A percentile compares a stretch with the other conserved stretches of the same genome.
These are phyloP conservation scores for Leccinum truebloodii DNA, from an alignment of 768 basidiomycete species.

Conservation along the genomic window DNA sequence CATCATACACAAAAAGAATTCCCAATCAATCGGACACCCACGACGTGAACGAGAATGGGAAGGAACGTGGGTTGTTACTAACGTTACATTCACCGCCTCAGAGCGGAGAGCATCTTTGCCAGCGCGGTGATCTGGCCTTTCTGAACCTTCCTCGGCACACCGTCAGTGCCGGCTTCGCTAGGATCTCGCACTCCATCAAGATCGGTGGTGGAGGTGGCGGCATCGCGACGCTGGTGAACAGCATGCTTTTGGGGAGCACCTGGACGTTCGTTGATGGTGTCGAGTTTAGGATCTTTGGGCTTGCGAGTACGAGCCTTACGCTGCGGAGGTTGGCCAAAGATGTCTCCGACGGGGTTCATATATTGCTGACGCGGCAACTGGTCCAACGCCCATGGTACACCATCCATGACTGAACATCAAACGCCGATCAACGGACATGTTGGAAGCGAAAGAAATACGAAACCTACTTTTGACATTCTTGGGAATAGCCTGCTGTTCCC, in stretches of 20 bases:
- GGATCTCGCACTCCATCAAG: constrained; percentile 41
- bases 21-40: constrained; percentile 14
- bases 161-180: constrained; percentile 33
- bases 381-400: constrained; percentile 74
- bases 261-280: constrained; percentile 76
- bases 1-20: constrained; percentile 20
- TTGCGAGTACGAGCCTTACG: constrained; percentile 71
- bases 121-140: constrained; percentile 88
- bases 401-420: constrained; percentile 59
- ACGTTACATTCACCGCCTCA: constrained; percentile 55
- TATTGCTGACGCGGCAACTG: constrained; percentile 69
- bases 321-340: constrained; percentile 54
- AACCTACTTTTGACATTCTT: constrained; percentile 84
- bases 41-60: background rate
- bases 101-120: constrained; percentile 88
- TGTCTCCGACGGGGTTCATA: constrained; percentile 60
- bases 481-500: constrained; percentile 40
- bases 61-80: constrained; percentile 18
- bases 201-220: constrained; percentile 75
- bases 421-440: background rate
- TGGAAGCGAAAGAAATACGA: background rate
- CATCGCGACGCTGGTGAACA: constrained; percentile 55
- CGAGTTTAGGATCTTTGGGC: constrained; percentile 64
- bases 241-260: constrained; percentile 42
- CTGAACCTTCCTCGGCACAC: constrained; percentile 73